A percentile compares a stretch with the other conserved stretches of the same genome.
Evolutionary conservation across 2,329 filamentous ascomycete species (phyloP).

Genomic region (Nannizziopsis arthrosporioides): DNA sequence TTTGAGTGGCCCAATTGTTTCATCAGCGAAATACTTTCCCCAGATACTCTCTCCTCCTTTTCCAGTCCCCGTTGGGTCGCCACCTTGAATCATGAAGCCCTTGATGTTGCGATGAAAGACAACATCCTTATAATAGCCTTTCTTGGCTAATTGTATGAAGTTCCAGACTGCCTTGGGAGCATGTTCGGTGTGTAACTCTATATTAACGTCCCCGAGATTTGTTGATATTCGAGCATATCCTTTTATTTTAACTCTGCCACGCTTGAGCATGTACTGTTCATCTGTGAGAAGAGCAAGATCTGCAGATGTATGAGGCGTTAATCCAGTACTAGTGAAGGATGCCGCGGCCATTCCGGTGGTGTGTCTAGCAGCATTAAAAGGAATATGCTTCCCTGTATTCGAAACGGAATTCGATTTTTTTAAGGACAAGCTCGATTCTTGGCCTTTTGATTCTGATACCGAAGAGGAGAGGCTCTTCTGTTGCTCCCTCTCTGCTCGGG

Average conservation of each 20-base stretch:
- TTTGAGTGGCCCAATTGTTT: constrained; percentile 79
- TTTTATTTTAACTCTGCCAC: constrained; percentile 74
- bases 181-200: constrained; percentile 82
- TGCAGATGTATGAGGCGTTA: constrained; percentile 82
- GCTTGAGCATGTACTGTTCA: constrained; percentile 93
- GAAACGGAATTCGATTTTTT: constrained; percentile 15
- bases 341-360: constrained; percentile 86
- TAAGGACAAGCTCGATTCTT: constrained; percentile 11
- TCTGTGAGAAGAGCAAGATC: constrained; percentile 78
- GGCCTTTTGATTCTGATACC: constrained; percentile 13
- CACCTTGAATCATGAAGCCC: constrained; percentile 96
- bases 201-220: constrained; percentile 68
- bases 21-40: constrained; percentile 89
- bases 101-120: constrained; percentile 87
- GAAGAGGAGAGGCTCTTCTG: constrained; percentile 45
- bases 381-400: constrained; percentile 30
- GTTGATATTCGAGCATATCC: constrained; percentile 88
- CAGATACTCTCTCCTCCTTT: constrained; percentile 83
- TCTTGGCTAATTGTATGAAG: constrained; percentile 76
- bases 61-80: constrained; percentile 85
- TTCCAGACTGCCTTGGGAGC: constrained; percentile 96
- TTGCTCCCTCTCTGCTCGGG: constrained; percentile 58
- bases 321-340: constrained; percentile 86
- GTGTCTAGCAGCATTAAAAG: constrained; percentile 78
- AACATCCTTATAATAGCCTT: constrained; percentile 77